A percentile compares a stretch with the other conserved stretches of the same genome.
Conservation (phyloP, 306 rosid species). For the Dryas drummondii region DNA sequence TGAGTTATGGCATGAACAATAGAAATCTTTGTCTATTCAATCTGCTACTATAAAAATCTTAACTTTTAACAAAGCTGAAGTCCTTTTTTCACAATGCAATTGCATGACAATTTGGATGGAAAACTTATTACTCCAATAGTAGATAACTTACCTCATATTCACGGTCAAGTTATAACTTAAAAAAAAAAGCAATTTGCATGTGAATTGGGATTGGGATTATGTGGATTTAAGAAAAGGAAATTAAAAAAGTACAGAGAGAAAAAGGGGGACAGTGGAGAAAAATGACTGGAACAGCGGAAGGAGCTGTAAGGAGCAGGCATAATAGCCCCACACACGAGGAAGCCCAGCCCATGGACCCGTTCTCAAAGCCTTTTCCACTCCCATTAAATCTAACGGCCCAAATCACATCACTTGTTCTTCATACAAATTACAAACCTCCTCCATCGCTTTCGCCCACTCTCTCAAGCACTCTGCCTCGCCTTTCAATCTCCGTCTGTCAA, state of each 20-base stretch:
- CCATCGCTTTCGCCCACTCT: constrained; percentile 25
- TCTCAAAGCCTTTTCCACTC: constrained; percentile 17
- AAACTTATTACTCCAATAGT: too few species aligned
- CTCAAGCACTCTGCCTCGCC: constrained; percentile 18
- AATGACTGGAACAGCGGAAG: constrained; percentile 24
- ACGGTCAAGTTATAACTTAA: too few species aligned
- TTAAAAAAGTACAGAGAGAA: background rate
- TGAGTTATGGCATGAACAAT: too few species aligned
- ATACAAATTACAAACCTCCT: constrained; percentile 6
- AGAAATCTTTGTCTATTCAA: too few species aligned
- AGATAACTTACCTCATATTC: too few species aligned
- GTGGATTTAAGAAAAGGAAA: background rate
- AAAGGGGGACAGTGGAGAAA: constrained; percentile 5
- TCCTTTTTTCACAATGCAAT: too few species aligned
- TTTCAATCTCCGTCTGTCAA: constrained; percentile 28
- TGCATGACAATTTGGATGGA: too few species aligned
- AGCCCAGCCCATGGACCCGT: constrained; percentile 33
- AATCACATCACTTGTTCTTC: background rate
- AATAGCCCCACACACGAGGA: constrained; percentile 1
- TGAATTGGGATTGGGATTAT: too few species aligned
- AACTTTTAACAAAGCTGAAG: too few species aligned
- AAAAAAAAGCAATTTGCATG: too few species aligned
- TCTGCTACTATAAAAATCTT: too few species aligned
- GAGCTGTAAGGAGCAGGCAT: constrained; percentile 12
- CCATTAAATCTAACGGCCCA: constrained; percentile 53